Percentiles rank a stretch among this genome's conserved stretches.
Evolutionary conservation across 306 rosid genomes (phyloP).

Genomic region (Canavalia gladiata): DNA sequence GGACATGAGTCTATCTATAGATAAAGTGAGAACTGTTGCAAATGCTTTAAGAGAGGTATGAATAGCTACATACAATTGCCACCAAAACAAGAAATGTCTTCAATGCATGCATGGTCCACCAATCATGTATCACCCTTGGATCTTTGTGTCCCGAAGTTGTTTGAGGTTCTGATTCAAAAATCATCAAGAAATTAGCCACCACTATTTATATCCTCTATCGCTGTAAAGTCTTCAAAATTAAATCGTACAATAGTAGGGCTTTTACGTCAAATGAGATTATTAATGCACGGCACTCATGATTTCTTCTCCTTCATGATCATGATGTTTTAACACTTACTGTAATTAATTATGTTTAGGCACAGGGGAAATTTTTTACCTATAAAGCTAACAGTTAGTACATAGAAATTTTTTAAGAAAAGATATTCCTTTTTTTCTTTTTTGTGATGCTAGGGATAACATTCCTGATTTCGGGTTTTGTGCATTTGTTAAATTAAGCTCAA

Average conservation of each 20-base stretch:
- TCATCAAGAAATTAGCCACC: background rate
- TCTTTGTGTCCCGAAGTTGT: background rate
- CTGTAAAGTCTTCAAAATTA: too few relatives aligned
- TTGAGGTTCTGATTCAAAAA: background rate
- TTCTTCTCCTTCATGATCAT: background rate
- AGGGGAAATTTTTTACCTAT: too few relatives aligned
- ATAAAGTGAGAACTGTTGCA: background rate
- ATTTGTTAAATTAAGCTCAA: too few relatives aligned
- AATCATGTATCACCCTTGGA: background rate
- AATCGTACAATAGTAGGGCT: too few relatives aligned
- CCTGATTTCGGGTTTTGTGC: background rate
- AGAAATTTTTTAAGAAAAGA: background rate
- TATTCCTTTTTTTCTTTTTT: conserved; percentile 18
- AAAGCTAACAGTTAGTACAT: too few relatives aligned
- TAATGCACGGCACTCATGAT: background rate
- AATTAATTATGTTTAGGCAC: background rate
- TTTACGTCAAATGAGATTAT: background rate
- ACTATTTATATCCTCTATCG: too few relatives aligned
- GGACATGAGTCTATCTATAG: background rate
- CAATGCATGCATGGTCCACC: background rate
- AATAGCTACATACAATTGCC: background rate
- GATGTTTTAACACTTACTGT: background rate
- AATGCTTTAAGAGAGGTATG: background rate
- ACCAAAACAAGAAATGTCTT: conserved; percentile 24
- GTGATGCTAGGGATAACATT: background rate